Evolutionary conservation across 2,329 filamentous ascomycete species (phyloP), one percentile per base, ranked within the genome.

Genomic region (Ophiostoma himal-ulmi): DNA sequence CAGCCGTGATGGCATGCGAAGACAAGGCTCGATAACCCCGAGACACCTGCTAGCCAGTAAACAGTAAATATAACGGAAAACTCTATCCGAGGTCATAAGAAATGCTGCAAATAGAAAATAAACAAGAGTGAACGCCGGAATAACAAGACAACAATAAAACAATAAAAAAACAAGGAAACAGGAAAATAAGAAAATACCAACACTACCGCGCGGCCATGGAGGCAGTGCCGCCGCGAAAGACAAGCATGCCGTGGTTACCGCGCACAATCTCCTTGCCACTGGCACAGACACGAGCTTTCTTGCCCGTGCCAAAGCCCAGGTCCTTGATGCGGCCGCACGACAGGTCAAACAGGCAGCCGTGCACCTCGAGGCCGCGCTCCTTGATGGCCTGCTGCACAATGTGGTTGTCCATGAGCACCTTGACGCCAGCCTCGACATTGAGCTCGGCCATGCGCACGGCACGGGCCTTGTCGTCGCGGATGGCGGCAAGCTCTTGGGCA

Each of bases 261-360:
- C 80, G 77, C 36, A 84, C 80, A 36, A 83, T 75, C n/a, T 81
- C 78, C 30, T 76, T 75, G 14, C 74, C 30, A 3, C 17, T 26
- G 5, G 41, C 66, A 41, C 22, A 65, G 6, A 68, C 73, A 71
- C 54, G 73, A n/a, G 70, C 70, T 39, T 68, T 69, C 71, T 76
- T 74, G 37, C 71, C 73, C 22, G 79, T 83, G 65, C 84, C 83
- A 68, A 81, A 75, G 26, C 82, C 81, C 2, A 87, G 76, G 75
- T 87, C 83, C 54, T 78, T 78, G 68, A 87, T 78, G 71, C 81
- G 80, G 14, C 85, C 85, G 26, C 76, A 79, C 6, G 75, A 79
- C 68, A 87, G 80, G 74, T 95, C 89, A 78, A 92, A 94, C 17
- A 96, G 82, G 69, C 89, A 83, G n/a, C 91, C 92, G 78, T 95